A percentile compares a stretch with the other conserved stretches of the same genome.
These are phyloP conservation scores for Corymbia citriodora DNA, from an alignment of 441 rosid species.

Conservation along the genomic window DNA sequence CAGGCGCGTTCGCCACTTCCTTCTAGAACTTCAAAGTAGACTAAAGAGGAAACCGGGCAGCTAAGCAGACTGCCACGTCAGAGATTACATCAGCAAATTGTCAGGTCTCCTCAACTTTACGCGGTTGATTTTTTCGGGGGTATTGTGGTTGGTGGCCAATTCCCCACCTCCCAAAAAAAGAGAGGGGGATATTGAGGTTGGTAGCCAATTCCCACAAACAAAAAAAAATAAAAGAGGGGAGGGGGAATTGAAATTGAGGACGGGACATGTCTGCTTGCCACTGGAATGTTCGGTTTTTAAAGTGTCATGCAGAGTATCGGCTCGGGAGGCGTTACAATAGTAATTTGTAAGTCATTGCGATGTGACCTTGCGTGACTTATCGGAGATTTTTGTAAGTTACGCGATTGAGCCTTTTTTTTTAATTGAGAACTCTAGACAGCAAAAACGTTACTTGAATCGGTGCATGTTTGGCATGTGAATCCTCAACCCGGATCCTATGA, in stretches of 20 bases:
- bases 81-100: not conserved
- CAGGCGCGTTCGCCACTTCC: not conserved
- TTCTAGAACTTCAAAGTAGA: not conserved
- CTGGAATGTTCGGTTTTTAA: not conserved
- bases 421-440: not conserved
- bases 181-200: not conserved
- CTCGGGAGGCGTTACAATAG: accelerated
- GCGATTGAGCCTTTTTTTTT: not conserved
- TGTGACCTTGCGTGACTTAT: not conserved
- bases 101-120: accelerated
- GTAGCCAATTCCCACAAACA: not conserved
- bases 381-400: not conserved
- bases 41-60: not conserved
- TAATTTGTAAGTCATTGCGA: accelerated
- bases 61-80: not conserved
- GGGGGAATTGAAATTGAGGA: no score
- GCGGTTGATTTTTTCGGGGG: not conserved
- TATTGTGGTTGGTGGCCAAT: not conserved
- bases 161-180: not conserved
- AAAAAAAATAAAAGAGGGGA: accelerated
- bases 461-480: accelerated
- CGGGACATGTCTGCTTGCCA: not conserved
- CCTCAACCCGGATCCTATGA: accelerated
- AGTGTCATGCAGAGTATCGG: not conserved
- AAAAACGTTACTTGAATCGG: not conserved